Evolutionary conservation across 1,284 basidiomycete species (phyloP), one percentile per base, ranked within the genome.

Genomic region (Moesziomyces sp.): DNA sequence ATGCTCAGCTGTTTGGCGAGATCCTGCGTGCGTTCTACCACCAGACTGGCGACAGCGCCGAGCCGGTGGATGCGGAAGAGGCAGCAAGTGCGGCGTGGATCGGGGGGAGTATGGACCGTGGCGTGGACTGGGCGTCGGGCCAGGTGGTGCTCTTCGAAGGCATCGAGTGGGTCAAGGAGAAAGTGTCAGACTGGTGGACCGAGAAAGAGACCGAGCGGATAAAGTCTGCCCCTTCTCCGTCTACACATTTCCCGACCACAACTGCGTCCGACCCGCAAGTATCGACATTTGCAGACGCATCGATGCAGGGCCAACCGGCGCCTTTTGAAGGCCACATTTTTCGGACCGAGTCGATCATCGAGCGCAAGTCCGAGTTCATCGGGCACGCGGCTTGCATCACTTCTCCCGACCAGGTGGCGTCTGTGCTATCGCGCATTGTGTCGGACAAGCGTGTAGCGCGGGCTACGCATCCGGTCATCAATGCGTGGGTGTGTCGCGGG

Each of bases 341-440:
- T n/a, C 63, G 58, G 35, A 70, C 82, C 24, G 69, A 78, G 16
- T 43, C 79, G 5, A 77, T 85, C 50, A 47, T 68, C 19, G 84
- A 85, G 49, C 75, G 84, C 57, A 85, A 85, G 55, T 78, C 75
- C 46, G 75, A 79, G 44, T 85, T 85, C 58, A 64, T 85, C 44
- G 84, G 84, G 0, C 80, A 84, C 55, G 81, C 80, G 5, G 74
- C 70, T 3, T 35, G 58, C 18, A 58, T 85, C 28, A 56, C 59
- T 13, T 57, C 75, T 4, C 79, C 83, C 5, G 58, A 69, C n/a
- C 68, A 84, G 40, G 82, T 83, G 7, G 65, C 78, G 3, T 46
- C 66, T 14, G 52, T 83, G 4, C 69, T 83, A 6, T 56, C 57
- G 2, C 63, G 54, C 26, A 74, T 83, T 13, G 54, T 82, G 1